Conservation (phyloP, 2,329 filamentous ascomycete species). For the Colletotrichum tropicale region DNA sequence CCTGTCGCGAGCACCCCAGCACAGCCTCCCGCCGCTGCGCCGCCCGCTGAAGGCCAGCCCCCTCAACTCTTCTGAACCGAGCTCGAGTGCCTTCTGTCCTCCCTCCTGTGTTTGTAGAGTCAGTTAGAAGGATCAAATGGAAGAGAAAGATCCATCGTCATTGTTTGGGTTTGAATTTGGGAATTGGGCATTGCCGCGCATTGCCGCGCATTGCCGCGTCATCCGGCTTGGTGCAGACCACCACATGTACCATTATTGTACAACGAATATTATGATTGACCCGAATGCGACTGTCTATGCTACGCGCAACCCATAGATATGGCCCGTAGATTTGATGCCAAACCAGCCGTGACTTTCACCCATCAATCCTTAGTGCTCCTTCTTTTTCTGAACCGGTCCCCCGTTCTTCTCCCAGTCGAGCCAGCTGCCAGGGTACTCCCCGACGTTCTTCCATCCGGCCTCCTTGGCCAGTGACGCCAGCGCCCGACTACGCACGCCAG, state of each 20-base stretch:
- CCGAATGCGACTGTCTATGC: not conserved
- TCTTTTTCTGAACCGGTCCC: constrained; percentile 59
- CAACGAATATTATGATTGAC: constrained; percentile 11
- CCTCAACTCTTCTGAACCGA: constrained; percentile 2
- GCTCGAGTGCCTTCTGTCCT: not conserved
- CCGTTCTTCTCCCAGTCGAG: constrained; percentile 81
- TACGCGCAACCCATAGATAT: not conserved
- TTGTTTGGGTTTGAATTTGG: not conserved
- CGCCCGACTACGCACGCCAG: constrained; percentile 80
- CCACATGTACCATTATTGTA: constrained; percentile 11
- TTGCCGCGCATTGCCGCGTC: not conserved
- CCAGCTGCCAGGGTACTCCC: constrained; percentile 79
- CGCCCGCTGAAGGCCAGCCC: constrained; percentile 13
- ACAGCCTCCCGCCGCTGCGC: constrained; percentile 4
- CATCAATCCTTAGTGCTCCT: not conserved
- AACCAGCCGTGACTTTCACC: not conserved
- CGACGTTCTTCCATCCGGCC: constrained; percentile 75
- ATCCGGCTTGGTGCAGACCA: not conserved
- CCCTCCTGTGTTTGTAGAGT: not conserved
- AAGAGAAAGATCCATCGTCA: not conserved
- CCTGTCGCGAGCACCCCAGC: constrained; percentile 35
- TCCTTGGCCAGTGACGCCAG: constrained; percentile 79
- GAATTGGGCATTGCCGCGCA: not conserved
- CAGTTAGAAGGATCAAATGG: not conserved
- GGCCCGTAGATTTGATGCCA: not conserved